Evolutionary conservation across 2,329 filamentous ascomycete species (phyloP), one percentile per base, ranked within the genome.

Genomic region (Arthrobotrys entomopaga): DNA sequence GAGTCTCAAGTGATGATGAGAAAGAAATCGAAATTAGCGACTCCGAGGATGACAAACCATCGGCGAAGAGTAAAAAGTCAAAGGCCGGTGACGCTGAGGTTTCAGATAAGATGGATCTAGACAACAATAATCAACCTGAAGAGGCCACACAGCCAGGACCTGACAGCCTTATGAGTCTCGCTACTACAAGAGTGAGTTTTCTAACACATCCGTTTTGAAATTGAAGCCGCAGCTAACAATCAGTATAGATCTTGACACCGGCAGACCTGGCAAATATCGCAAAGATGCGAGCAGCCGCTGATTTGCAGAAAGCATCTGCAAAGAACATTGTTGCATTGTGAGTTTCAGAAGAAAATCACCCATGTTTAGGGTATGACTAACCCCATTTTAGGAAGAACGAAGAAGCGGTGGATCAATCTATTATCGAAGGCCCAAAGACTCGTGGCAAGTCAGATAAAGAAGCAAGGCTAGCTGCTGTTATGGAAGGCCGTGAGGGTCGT

Each of bases 181-280:
- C 26, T 80, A 81, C 24, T 78, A 80, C 6, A 79, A 79, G 4
- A 80, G 80, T 24, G 78, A 78, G 57, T 54, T n/a, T 50, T n/a
- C 6, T 20, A 40, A n/a, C 13, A 29, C 22, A 15, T 2, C 6
- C 11, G 11, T 2, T 15, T 16, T 11, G 7, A 15, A 1, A n/a
- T 40, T 11, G 1, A 49, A 3, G 22, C 5, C 22, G 13, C 3
- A 65, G n/a, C 60, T 72, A 61, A 72, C n/a, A 10, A 22, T 22
- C 13, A 48, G 19, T 19, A 1, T 90, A 91, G 56, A 96, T 99
- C 77, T 89, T 99, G 75, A 99, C 95, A 0, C 95, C 95, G 0
- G 95, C 95, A 11, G 95, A 99, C 82, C 87, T 98, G n/a, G 90
- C 91, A 78, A 98, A 98, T 81, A 89, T 99, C 19, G 89, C 92